Base-by-base conservation (phyloP, 331 rosid genomes). In the Malus hybrid region DNA sequence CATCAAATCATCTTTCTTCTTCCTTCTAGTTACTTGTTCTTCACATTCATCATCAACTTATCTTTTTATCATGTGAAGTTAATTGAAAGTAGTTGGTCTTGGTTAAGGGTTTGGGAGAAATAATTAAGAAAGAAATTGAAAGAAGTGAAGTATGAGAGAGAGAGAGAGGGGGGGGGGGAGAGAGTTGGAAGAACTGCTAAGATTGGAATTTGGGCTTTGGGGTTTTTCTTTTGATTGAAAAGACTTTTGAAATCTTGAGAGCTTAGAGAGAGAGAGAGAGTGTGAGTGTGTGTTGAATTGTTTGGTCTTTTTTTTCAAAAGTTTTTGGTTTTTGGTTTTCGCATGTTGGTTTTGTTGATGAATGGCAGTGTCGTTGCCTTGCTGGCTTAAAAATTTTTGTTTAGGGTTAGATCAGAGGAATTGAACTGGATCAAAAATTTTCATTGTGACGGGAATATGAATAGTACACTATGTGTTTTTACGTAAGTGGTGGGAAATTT, bases 321-420 rank as follows among this genome's bases (percentile, higher is more conserved):
- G 10, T 34, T 34, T 34, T 34, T 34, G 39, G 39, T 6, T 34
- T 34, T 34, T 34, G 39, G 39, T 34, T 39, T 52, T 6, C 62
- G 63, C n/a, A 68, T 79, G 67, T 55, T 75, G 74, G 68, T 39
- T 32, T 5, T 13, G 77, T 10, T 77, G 83, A 81, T 80, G 87
- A 34, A 80, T 73, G n/a, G 24, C 20, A 13, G 10, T 29, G 50
- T 3, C 5, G 20, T 36, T 30, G 58, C 12, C 57, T 73, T 22
- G 70, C 18, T 65, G 57, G 70, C 63, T 73, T 56, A 56, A 56
- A 28, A 28, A 34, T n/a, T n/a, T 7, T 34, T 63, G 18, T 63
- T 63, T 84, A 87, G 96, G 96, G 89, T 87, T 91, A 88, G 90
- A 90, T 85, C 88, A 78, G 72, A 84, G 87, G 68, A 39, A 72